Base-by-base conservation (phyloP, 2,329 filamentous ascomycete genomes). In the Trichophyton simii region DNA sequence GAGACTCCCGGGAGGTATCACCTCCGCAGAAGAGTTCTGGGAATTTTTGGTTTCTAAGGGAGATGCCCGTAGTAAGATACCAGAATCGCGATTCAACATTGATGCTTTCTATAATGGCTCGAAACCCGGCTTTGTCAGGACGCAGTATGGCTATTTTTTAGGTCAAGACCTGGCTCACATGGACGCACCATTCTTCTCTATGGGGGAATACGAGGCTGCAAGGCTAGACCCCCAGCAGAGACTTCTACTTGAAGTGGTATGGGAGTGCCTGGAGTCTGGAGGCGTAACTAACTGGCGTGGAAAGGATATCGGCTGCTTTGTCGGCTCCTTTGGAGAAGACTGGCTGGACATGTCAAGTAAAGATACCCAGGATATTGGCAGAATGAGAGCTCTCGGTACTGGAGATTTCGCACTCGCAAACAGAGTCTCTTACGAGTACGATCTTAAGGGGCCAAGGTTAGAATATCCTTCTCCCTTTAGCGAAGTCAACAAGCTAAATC, bases 221-320 rank as follows among this genome's bases (percentile, higher is more conserved):
- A 36, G 22, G 70, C 90, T 87, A 1, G 88, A 92, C 70, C 89
- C 89, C 0, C 89, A 89, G 82, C 88, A 90, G 71, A 82, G 89
- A 67, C 79, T 91, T 66, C 86, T 87, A 2, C 76, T 94, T 22
- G 83, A 86, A 7, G 90, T 88, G 2, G 87, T 87, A 0, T 92
- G 90, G 67, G 88, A 92, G 69, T 88, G 89, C 0, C 78, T 94
- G 57, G 89, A 94, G 71, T 88, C 88, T 83, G 85, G 86, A 36
- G 88, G 88, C 18, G 15, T 18, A 18, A 57, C 31, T 6, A n/a
- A n/a, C 3, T 36, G 36, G 31, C 28, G 36, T 11, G 48, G 36
- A 15, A 54, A 22, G 11, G 38, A 31, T 8, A 50, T 42, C 15
- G 59, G 46, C 1, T 50, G 46, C 13, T 50, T 50, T 15, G 46